Evolutionary conservation across 352 stramenopile genomes (phyloP).

Genomic region (Phytophthora pluvialis): DNA sequence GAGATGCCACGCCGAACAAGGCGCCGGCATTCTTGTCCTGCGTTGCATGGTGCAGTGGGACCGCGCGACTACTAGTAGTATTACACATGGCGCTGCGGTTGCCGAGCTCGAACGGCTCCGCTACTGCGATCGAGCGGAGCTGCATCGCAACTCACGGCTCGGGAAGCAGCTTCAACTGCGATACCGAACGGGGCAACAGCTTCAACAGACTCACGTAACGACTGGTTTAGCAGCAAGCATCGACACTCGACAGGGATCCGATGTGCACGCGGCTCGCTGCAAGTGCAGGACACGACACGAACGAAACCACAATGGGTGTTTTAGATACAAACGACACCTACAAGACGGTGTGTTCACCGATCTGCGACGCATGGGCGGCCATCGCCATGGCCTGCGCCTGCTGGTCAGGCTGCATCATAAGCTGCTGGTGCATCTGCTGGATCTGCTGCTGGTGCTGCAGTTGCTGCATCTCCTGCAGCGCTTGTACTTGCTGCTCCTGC

Average conservation of each 20-base stretch:
- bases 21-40: neutral
- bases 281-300: neutral
- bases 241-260: slow-evolving; percentile 3
- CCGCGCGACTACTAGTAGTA: slow-evolving; percentile 4
- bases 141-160: slow-evolving; percentile 12
- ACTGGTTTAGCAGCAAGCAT: slow-evolving; percentile 8
- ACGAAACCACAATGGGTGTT: slow-evolving; percentile 26
- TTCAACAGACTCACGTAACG: slow-evolving; percentile 11
- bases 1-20: slow-evolving; percentile 5
- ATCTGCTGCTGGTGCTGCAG: slow-evolving; percentile 36
- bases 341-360: slow-evolving; percentile 39
- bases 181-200: slow-evolving; percentile 4
- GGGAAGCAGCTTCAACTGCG: slow-evolving; percentile 3
- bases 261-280: neutral
- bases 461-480: slow-evolving; percentile 38
- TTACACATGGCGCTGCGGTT: neutral
- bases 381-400: slow-evolving; percentile 31
- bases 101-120: slow-evolving; percentile 6
- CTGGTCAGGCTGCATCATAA: slow-evolving; percentile 39
- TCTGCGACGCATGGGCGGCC: slow-evolving; percentile 28
- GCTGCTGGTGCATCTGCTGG: slow-evolving; percentile 39
- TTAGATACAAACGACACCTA: slow-evolving; percentile 26
- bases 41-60: slow-evolving; percentile 3
- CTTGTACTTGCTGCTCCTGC: slow-evolving; percentile 30
- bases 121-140: slow-evolving; percentile 26